Evolutionary conservation across 2,329 filamentous ascomycete genomes (phyloP), one percentile per base, ranked within the genome.

Genomic region (Colletotrichum kahawae): DNA sequence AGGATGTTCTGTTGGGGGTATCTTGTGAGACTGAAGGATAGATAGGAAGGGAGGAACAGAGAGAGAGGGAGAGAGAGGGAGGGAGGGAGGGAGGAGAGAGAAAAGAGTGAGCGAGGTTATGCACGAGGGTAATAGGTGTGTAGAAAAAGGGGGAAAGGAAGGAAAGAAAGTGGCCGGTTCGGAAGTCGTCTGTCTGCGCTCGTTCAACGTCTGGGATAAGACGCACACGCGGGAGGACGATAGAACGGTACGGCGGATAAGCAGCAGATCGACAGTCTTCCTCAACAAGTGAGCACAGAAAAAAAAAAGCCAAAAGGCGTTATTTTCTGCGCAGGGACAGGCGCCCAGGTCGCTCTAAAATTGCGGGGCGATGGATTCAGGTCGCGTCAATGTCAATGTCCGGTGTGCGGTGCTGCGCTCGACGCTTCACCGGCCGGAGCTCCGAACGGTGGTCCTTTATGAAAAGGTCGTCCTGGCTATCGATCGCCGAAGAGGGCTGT

Each of bases 341-440:
- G 31, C 59, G 48, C 65, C n/a, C 67, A 59, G 34, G 43, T 51
- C 71, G 67, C 56, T 60, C 51, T 29, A 24, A 38, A 67, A 34
- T 33, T 36, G 60, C 43, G 71, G 71, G 71, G 62, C 68, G 54
- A 62, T 34, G 67, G 62, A 71, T 54, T 24, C 36, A 43, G 36
- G 36, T 70, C n/a, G 60, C 43, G 21, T 70, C 66, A 48, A 48
- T 48, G 29, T 29, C 29, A 29, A 29, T 29, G 38, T 48, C 38
- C 38, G 38, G 38, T 48, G 38, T 18, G 38, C 6, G 6, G 31
- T 9, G 31, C 31, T 24, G 31, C 31, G 31, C 31, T 60, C 27
- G 57, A 29, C 51, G 21, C 51, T 27, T 33, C 57, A 74, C 62
- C 68, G 72, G 72, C 68, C 72, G 72, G 72, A 75, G 33, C 62